These are phyloP conservation scores for Colletotrichum sublineola DNA, from an alignment of 2,329 filamentous ascomycete genomes.

Conservation along the genomic window DNA sequence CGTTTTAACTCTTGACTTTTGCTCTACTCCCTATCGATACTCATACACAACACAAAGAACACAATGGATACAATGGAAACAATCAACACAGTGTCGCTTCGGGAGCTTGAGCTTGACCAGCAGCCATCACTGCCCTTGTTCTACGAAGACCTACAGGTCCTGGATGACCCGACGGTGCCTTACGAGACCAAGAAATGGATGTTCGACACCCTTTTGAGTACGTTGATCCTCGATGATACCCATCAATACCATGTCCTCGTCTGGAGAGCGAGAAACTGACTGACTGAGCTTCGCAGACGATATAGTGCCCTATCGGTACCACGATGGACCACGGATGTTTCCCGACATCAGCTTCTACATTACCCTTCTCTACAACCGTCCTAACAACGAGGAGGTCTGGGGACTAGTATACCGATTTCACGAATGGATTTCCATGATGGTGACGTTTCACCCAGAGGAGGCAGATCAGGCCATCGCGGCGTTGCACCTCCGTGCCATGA, in stretches of 20 bases:
- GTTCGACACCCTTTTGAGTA: slow-evolving; percentile 21
- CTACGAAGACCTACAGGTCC: background rate
- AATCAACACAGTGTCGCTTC: background rate
- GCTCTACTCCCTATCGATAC: background rate
- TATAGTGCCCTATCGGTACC: slow-evolving; percentile 11
- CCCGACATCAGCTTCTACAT: slow-evolving; percentile 11
- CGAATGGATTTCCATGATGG: slow-evolving; percentile 7
- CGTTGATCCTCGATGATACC: background rate
- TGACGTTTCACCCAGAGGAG: background rate
- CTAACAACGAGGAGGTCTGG: background rate
- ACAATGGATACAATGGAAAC: too few relatives aligned
- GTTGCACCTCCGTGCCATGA: background rate
- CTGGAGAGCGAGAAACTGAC: background rate
- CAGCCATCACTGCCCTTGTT: background rate
- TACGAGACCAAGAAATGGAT: slow-evolving; percentile 4
- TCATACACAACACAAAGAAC: background rate
- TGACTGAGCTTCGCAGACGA: slow-evolving; percentile 2
- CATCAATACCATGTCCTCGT: background rate
- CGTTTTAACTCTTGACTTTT: background rate
- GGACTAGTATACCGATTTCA: background rate
- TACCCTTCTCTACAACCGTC: background rate
- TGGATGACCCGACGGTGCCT: background rate
- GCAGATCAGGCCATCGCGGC: background rate
- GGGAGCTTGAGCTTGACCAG: background rate
- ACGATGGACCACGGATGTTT: slow-evolving; percentile 7